phyloP scores from a whole-genome alignment of 345 rosid genomes.

The Mangifera indica region DNA sequence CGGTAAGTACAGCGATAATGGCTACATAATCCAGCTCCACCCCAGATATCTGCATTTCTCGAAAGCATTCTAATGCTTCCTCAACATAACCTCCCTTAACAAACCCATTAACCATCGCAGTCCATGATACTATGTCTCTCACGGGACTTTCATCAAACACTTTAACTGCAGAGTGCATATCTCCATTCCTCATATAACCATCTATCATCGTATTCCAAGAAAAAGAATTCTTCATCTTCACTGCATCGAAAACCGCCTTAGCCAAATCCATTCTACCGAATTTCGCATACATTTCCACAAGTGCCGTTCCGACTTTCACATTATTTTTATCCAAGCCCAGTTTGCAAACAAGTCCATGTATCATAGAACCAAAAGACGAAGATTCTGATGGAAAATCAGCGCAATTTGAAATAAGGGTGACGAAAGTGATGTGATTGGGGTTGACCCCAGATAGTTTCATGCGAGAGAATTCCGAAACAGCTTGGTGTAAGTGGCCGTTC shows the following conservation, averaged over 20 bases:
- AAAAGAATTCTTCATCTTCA: conserved; percentile 47
- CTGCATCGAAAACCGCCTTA: conserved; percentile 48
- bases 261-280: conserved; percentile 42
- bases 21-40: conserved; percentile 59
- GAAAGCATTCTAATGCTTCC: conserved; percentile 59
- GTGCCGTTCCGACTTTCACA: conserved; percentile 70
- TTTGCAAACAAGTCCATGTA: conserved; percentile 66
- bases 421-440: conserved; percentile 65
- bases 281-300: conserved; percentile 64
- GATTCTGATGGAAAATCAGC: conserved; percentile 36
- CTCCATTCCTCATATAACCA: conserved; percentile 54
- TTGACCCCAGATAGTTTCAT: conserved; percentile 57
- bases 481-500: conserved; percentile 48
- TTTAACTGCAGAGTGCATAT: conserved; percentile 37
- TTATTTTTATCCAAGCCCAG: conserved; percentile 44
- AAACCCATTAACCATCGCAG: conserved; percentile 71
- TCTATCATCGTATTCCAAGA: conserved; percentile 81
- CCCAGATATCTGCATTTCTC: conserved; percentile 59
- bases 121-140: conserved; percentile 65
- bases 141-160: conserved; percentile 65
- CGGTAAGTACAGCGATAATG: conserved; percentile 55
- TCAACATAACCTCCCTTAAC: conserved; percentile 44
- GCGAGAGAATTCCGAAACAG: conserved; percentile 47
- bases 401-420: conserved; percentile 56
- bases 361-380: conserved; percentile 40